Conservation (phyloP, 2,329 filamentous ascomycete genomes). For the Aschersonia sp. region DNA sequence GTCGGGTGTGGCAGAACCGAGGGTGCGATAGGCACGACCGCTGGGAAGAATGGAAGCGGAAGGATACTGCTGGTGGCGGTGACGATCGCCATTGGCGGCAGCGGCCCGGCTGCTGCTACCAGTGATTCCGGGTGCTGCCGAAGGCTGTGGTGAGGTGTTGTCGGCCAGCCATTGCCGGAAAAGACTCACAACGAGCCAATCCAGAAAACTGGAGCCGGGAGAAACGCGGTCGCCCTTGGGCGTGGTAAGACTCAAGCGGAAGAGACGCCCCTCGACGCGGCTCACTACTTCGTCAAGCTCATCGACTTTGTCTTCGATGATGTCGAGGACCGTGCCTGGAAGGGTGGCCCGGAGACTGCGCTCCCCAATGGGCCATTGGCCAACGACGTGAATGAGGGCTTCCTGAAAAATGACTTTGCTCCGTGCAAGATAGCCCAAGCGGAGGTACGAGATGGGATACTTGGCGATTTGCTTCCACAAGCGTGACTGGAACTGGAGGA, state of each 20-base stretch:
- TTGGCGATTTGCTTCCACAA: slow-evolving; percentile 96
- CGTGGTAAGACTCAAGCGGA: slow-evolving; percentile 66
- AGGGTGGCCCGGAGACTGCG: slow-evolving; percentile 61
- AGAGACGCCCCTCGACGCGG: slow-evolving; percentile 67
- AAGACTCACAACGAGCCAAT: slow-evolving; percentile 76
- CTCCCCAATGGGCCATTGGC: slow-evolving; percentile 77
- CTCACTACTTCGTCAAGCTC: slow-evolving; percentile 74
- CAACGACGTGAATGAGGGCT: slow-evolving; percentile 84
- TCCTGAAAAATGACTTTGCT: slow-evolving; percentile 76
- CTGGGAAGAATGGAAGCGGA: slow-evolving; percentile 36
- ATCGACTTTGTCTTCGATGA: slow-evolving; percentile 91
- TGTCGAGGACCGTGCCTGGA: slow-evolving; percentile 63
- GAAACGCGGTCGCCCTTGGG: slow-evolving; percentile 68
- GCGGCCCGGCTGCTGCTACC: slow-evolving; percentile 5
- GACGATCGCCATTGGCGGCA: too few species aligned
- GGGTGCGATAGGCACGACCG: slow-evolving; percentile 62
- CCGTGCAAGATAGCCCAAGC: slow-evolving; percentile 72
- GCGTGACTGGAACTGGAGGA: slow-evolving; percentile 78
- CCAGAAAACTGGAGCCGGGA: slow-evolving; percentile 65
- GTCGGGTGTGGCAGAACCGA: slow-evolving; percentile 45
- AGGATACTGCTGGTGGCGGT: too few species aligned
- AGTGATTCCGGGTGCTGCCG: slow-evolving; percentile 9
- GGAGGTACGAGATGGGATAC: slow-evolving; percentile 84
- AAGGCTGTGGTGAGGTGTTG: slow-evolving; percentile 53
- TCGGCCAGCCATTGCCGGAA: slow-evolving; percentile 92